Evolutionary conservation across 2,329 filamentous ascomycete species (phyloP), one percentile per base, ranked within the genome.

Genomic region (Cercospora brassicicola): DNA sequence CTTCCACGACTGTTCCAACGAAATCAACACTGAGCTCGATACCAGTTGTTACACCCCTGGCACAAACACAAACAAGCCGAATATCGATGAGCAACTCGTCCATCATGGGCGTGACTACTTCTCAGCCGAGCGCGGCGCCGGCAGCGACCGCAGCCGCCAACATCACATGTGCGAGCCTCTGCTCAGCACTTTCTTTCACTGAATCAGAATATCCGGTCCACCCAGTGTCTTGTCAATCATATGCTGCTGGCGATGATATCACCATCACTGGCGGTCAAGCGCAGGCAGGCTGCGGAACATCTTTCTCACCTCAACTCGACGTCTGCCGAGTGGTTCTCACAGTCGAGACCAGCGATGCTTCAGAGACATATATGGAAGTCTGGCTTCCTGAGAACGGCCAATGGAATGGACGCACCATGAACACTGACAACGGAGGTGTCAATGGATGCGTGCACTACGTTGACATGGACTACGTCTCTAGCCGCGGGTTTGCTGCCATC

Each of bases 281-380:
- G 48, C 59, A 55, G 31, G 73, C 66, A 33, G 67, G 65, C 42
- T 77, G 75, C 66, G 75, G 69, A 36, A 59, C 72, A 39, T 69
- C 69, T 6, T 69, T 74, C 62, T 71, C 69, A 13, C 71, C 76
- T n/a, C 45, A 67, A 9, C 71, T 76, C 57, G 79, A 82, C 65
- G 71, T 82, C 13, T 83, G 81, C 71, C 80, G 81, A 31, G 74
- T 82, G 31, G 76, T 77, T 3, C 73, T 82, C 23, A 78, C 77
- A 57, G 78, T 83, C 13, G 72, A 77, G 2, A 82, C 81, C 5
- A 80, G 79, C 31, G 73, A 76, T 56, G 74, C 77, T 18, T 81
- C 79, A 4, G 77, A 79, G 18, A 78, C 81, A 62, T 81, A 78
- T 62, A 79, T 82, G 76, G 82, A 83, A 73, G 80, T 82, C n/a